Conservation (phyloP, 352 stramenopile genomes). For the Elongisporangium prolatum region DNA sequence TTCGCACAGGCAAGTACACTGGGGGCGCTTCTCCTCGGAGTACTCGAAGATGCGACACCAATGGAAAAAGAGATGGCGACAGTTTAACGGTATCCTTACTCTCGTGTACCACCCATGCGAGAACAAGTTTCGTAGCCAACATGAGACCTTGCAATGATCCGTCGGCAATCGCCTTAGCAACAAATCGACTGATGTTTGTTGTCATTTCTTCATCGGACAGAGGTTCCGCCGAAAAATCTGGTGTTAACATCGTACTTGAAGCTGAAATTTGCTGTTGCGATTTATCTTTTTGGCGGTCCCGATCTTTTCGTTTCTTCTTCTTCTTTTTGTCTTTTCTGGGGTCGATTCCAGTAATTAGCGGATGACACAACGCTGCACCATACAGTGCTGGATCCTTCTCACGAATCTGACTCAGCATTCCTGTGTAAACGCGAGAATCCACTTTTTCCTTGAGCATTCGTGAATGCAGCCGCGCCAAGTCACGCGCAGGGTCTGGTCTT, state of each 20-base stretch:
- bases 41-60: conserved; percentile 70
- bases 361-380: conserved; percentile 79
- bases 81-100: conserved; percentile 8
- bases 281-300: conserved; percentile 69
- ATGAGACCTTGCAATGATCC: conserved; percentile 71
- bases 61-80: conserved; percentile 20
- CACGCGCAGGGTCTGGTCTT: conserved; percentile 34
- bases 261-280: conserved; percentile 23
- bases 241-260: conserved; percentile 54
- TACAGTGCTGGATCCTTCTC: conserved; percentile 81
- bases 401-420: conserved; percentile 71
- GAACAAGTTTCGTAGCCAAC: conserved; percentile 64
- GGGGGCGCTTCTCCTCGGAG: conserved; percentile 64
- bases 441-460: conserved; percentile 63
- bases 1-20: conserved; percentile 17
- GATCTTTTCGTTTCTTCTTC: conserved; percentile 83
- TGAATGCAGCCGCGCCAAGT: conserved; percentile 40
- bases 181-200: conserved; percentile 67
- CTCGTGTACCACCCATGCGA: conserved; percentile 37
- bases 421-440: conserved; percentile 73
- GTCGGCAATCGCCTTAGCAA: conserved; percentile 71
- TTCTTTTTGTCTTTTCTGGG: conserved; percentile 79
- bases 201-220: conserved; percentile 50
- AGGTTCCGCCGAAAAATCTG: conserved; percentile 57
- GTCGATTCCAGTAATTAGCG: conserved; percentile 73